Evolutionary conservation across 2,329 filamentous ascomycete genomes (phyloP).

Genomic region (Aspergillus phoenicis): DNA sequence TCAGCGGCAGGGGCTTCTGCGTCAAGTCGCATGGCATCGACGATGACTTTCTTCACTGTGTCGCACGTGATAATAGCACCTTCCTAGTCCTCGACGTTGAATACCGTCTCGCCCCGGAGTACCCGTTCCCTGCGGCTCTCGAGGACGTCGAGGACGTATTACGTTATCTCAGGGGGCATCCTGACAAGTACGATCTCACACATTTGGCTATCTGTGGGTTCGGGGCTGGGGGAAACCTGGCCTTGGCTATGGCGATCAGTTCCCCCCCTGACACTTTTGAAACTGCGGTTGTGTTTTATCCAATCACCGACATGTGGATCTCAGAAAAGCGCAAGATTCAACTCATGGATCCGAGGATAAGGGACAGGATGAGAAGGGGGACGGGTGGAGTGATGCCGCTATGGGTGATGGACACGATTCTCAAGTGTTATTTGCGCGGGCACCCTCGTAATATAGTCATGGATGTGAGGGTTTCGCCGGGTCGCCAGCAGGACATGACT

Average conservation of each 20-base stretch:
- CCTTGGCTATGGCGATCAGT: slow-evolving; percentile 16
- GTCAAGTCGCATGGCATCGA: slow-evolving; percentile 33
- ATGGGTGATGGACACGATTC: slow-evolving; percentile 26
- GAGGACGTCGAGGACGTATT: slow-evolving; percentile 42
- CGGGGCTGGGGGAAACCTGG: slow-evolving; percentile 45
- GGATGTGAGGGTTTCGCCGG: slow-evolving; percentile 32
- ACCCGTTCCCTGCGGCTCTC: slow-evolving; percentile 41
- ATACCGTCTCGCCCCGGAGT: slow-evolving; percentile 44
- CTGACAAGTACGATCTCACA: slow-evolving; percentile 32
- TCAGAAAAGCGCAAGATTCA: neutral
- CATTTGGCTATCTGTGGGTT: slow-evolving; percentile 43
- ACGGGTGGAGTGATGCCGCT: slow-evolving; percentile 12
- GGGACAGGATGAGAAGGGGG: neutral
- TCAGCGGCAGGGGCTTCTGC: slow-evolving; percentile 35
- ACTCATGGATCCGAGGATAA: neutral
- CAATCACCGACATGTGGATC: slow-evolving; percentile 23
- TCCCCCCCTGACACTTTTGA: slow-evolving; percentile 23
- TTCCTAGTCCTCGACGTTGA: slow-evolving; percentile 40
- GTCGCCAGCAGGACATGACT: slow-evolving; percentile 15
- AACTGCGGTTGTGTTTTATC: slow-evolving; percentile 36
- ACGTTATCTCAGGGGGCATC: slow-evolving; percentile 33
- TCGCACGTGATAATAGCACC: slow-evolving; percentile 21
- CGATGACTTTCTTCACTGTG: slow-evolving; percentile 29
- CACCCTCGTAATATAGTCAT: slow-evolving; percentile 3
- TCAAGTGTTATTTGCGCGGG: slow-evolving; percentile 28